Base-by-base conservation (phyloP, 2,329 filamentous ascomycete genomes). In the Ceratocystis lukuohia region DNA sequence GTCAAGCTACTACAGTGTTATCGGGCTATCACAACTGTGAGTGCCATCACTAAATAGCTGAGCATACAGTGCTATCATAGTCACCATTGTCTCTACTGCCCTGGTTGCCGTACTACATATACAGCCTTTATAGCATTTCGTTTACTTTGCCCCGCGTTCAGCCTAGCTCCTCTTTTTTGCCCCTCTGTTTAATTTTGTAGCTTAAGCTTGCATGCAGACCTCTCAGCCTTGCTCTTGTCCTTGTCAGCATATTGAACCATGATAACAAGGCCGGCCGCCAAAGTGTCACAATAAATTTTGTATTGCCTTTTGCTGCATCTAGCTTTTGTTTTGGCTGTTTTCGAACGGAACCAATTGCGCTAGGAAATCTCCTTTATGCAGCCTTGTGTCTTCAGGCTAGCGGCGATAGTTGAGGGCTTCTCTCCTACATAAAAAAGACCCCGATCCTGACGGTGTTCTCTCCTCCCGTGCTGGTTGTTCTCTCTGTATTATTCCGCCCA, bases 101-200 rank as follows among this genome's bases (percentile, higher is more conserved):
- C 28, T 59, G 25, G 56, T 33, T 59, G 56, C 30, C 33, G 12
- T 33, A 59, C 56, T 59, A 37, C 28, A 41, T 41, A 41, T 41
- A 15, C 1, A 37, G 33, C 37, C 37, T 41, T 10, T 15, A 12
- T 37, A 41, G 3, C 12, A 10, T 4, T 59, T 59, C 56, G 28
- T 59, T 59, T 59, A 37, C 56, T 59, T 63, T 63, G 61, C 61
- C 61, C 61, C 61, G 61, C 61, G 61, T 22, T 25, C 22, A 50
- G n/a, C 41, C 15, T 37, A 33, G 56, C 56, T 59, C 30, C 48
- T 53, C 48, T 53, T 53, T 53, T 53, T 28, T 53, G 48, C 22
- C 48, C 48, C 48, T 53, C 48, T 50, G 48, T 22, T 53, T 53
- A 25, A 53, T 59, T n/a, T 33, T 30, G 15, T 28, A 59, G 56